phyloP scores from a whole-genome alignment of 1,284 basidiomycete species.

The Microbotryum scabiosae region DNA sequence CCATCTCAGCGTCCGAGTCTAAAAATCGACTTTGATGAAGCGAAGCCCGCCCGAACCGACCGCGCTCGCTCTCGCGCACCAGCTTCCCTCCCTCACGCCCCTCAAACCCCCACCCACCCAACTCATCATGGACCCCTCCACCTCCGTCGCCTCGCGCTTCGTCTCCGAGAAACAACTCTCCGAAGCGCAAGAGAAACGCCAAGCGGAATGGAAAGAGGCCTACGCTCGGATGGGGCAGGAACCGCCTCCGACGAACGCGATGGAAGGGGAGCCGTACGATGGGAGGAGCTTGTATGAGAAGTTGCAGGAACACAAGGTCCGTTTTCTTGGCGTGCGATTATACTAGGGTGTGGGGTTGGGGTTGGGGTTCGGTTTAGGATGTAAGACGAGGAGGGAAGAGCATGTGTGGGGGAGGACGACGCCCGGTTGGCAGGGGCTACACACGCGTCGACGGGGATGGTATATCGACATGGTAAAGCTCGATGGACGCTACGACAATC shows the following conservation, averaged over 20 bases:
- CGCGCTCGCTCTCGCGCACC: too few relatives aligned
- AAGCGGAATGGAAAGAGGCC: constrained; percentile 85
- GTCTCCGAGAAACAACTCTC: constrained; percentile 69
- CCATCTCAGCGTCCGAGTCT: too few relatives aligned
- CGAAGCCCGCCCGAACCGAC: too few relatives aligned
- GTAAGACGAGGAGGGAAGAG: too few relatives aligned
- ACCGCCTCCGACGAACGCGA: constrained; percentile 60
- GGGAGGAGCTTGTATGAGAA: constrained; percentile 85
- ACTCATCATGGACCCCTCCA: constrained; percentile 1
- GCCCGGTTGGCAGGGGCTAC: too few relatives aligned
- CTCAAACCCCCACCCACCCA: too few relatives aligned
- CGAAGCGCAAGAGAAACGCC: constrained; percentile 60
- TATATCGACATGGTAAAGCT: too few relatives aligned
- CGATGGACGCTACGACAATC: too few relatives aligned
- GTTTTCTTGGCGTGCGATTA: not conserved
- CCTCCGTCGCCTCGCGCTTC: constrained; percentile 42
- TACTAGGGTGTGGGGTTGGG: not conserved
- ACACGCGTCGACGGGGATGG: too few relatives aligned
- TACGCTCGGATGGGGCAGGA: constrained; percentile 85
- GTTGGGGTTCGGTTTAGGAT: not conserved
- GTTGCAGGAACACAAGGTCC: constrained; percentile 69
- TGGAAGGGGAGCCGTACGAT: constrained; percentile 64
- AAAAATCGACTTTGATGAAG: too few relatives aligned
- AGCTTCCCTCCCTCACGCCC: too few relatives aligned
- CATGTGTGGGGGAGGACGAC: too few relatives aligned